These are phyloP conservation scores for Phytophthora sansomeana DNA, from an alignment of 352 stramenopile species.

Conservation along the genomic window DNA sequence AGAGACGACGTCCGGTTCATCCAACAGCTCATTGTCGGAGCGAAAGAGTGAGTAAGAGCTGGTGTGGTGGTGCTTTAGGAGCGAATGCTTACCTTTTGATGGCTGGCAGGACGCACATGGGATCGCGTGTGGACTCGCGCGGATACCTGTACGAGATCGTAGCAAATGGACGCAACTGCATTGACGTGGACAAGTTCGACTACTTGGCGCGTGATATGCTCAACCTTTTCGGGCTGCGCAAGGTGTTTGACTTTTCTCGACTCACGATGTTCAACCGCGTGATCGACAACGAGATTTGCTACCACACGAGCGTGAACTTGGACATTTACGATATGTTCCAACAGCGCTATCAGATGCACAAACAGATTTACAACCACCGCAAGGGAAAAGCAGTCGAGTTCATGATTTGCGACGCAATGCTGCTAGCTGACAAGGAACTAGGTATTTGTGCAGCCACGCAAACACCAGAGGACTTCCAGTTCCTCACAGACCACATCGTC, in stretches of 20 bases:
- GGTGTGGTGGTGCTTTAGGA: not conserved
- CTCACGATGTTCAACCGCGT: slow-evolving; percentile 88
- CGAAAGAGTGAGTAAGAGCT: slow-evolving; percentile 58
- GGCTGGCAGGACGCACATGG: slow-evolving; percentile 54
- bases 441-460: slow-evolving; percentile 74
- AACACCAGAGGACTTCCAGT: slow-evolving; percentile 74
- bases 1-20: slow-evolving; percentile 74
- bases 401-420: slow-evolving; percentile 92
- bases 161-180: slow-evolving; percentile 90
- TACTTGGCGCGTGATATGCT: slow-evolving; percentile 90
- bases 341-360: slow-evolving; percentile 91
- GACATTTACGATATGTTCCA: slow-evolving; percentile 93
- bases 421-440: slow-evolving; percentile 76
- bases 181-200: slow-evolving; percentile 94
- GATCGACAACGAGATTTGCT: slow-evolving; percentile 90
- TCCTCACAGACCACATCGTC: slow-evolving; percentile 79
- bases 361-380: slow-evolving; percentile 91
- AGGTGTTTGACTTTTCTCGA: slow-evolving; percentile 79
- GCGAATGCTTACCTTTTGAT: slow-evolving; percentile 1
- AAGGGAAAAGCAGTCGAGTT: slow-evolving; percentile 91
- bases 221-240: slow-evolving; percentile 84
- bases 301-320: slow-evolving; percentile 87
- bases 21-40: slow-evolving; percentile 83
- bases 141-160: slow-evolving; percentile 93
- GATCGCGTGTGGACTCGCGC: slow-evolving; percentile 56